These are phyloP conservation scores for Phylloporus sp. DNA, from an alignment of 768 basidiomycete species.

Conservation along the genomic window DNA sequence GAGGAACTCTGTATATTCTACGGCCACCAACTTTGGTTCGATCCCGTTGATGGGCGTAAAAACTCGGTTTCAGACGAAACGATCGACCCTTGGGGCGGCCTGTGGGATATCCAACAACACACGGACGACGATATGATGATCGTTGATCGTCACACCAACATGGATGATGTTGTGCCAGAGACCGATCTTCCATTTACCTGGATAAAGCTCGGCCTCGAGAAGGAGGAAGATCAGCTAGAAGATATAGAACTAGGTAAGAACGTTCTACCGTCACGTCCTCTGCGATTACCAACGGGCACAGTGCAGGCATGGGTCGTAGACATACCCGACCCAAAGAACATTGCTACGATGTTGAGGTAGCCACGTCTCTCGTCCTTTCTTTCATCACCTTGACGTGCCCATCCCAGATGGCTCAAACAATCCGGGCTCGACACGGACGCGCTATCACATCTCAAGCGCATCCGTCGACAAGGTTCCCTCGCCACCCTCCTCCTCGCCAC, in stretches of 20 bases:
- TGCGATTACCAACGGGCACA: conserved; percentile 24
- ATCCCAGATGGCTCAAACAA: conserved; percentile 66
- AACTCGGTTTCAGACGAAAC: neutral
- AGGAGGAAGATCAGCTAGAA: conserved; percentile 56
- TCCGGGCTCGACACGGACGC: conserved; percentile 55
- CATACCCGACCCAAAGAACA: conserved; percentile 57
- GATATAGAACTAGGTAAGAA: conserved; percentile 41
- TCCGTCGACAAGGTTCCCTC: conserved; percentile 49
- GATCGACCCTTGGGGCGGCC: conserved; percentile 6
- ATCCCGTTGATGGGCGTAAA: conserved; percentile 32
- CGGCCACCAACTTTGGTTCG: conserved; percentile 64
- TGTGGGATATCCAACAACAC: conserved; percentile 5
- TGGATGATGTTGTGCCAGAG: conserved; percentile 49
- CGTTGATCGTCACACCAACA: neutral
- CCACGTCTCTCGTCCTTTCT: too few relatives aligned
- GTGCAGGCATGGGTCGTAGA: conserved; percentile 79
- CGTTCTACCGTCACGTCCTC: neutral
- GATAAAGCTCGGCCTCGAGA: conserved; percentile 53
- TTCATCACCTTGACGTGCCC: neutral
- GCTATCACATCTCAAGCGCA: conserved; percentile 72
- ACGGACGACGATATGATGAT: neutral
- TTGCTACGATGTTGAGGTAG: conserved; percentile 61
- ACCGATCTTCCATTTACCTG: conserved; percentile 63
- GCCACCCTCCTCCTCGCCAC: conserved; percentile 56
- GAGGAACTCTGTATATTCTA: conserved; percentile 84